phyloP scores from a whole-genome alignment of 306 rosid species.

The Citrullus mucosospermus region DNA sequence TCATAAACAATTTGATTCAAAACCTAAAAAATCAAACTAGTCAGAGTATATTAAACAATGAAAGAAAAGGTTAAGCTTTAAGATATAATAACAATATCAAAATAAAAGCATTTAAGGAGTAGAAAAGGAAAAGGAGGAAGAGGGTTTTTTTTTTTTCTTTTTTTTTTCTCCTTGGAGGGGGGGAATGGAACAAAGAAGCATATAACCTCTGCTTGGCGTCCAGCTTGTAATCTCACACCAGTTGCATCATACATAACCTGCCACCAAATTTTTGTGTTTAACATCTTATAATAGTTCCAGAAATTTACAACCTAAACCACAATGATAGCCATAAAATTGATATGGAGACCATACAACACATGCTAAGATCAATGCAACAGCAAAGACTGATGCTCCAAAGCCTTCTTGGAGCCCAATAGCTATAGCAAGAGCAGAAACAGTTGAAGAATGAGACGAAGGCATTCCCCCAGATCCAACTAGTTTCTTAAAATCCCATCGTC shows the following conservation, averaged over 20 bases:
- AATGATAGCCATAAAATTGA: neutral
- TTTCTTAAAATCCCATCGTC: slow-evolving; percentile 79
- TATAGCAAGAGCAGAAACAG: slow-evolving; percentile 82
- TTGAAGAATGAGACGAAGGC: slow-evolving; percentile 98
- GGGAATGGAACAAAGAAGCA: neutral
- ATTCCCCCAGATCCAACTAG: slow-evolving; percentile 94
- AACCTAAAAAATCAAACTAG: slow-evolving; percentile 29
- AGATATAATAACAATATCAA: neutral
- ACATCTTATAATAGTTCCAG: neutral
- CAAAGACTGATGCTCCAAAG: slow-evolving; percentile 68
- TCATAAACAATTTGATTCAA: slow-evolving; percentile 90
- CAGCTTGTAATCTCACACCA: slow-evolving; percentile 95
- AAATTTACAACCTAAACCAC: neutral
- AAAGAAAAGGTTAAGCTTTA: slow-evolving; percentile 6
- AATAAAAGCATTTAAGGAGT: neutral
- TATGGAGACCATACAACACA: slow-evolving; percentile 47
- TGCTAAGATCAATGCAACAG: slow-evolving; percentile 68
- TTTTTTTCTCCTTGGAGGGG: neutral
- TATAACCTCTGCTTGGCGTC: slow-evolving; percentile 97
- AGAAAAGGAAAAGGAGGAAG: neutral
- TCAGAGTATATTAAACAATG: neutral
- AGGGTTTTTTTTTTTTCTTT: neutral
- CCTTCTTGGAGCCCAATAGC: slow-evolving; percentile 92
- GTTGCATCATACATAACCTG: slow-evolving; percentile 99
- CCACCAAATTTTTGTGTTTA: slow-evolving; percentile 12